Evolutionary conservation across 371 early-diverging fungal genomes (phyloP).

Genomic region (Lichtheimia corymbifera): DNA sequence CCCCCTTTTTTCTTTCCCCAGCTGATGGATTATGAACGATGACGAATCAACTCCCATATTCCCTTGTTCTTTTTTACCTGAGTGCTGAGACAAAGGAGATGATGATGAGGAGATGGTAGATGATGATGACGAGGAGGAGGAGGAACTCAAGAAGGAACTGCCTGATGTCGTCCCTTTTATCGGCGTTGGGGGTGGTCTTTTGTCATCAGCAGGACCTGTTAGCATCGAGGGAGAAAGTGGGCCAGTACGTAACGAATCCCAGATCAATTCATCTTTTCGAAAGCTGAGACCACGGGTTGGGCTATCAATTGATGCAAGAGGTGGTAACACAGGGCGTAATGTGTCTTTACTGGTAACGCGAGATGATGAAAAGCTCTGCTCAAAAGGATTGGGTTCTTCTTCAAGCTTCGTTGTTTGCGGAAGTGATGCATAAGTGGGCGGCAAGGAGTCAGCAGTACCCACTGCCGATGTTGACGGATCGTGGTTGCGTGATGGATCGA

Average conservation of each 20-base stretch:
- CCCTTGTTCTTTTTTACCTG: not conserved
- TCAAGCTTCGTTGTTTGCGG: conserved; percentile 57
- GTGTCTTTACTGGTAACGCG: conserved; percentile 9
- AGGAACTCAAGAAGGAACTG: not conserved
- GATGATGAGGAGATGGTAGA: not conserved
- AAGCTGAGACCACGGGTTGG: conserved; percentile 33
- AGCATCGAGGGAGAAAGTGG: conserved; percentile 79
- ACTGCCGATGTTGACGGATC: not conserved
- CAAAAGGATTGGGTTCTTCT: conserved; percentile 87
- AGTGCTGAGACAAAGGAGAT: conserved; percentile 2
- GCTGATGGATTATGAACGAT: too few relatives aligned
- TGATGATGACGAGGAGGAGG: not conserved
- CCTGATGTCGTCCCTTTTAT: not conserved
- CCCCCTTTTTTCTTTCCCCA: too few relatives aligned
- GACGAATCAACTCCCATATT: not conserved
- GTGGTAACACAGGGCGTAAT: conserved; percentile 33
- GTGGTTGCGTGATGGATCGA: not conserved
- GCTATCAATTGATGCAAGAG: conserved; percentile 45
- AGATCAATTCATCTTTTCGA: conserved; percentile 45
- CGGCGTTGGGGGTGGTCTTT: not conserved
- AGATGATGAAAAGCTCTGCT: conserved; percentile 72
- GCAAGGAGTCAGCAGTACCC: conserved; percentile 3
- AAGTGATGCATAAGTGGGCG: conserved; percentile 17
- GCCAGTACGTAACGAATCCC: conserved; percentile 71
- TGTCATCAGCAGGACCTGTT: conserved; percentile 49